Base-by-base conservation (phyloP, 2,329 filamentous ascomycete genomes). In the Neofusicoccum laricinum region DNA sequence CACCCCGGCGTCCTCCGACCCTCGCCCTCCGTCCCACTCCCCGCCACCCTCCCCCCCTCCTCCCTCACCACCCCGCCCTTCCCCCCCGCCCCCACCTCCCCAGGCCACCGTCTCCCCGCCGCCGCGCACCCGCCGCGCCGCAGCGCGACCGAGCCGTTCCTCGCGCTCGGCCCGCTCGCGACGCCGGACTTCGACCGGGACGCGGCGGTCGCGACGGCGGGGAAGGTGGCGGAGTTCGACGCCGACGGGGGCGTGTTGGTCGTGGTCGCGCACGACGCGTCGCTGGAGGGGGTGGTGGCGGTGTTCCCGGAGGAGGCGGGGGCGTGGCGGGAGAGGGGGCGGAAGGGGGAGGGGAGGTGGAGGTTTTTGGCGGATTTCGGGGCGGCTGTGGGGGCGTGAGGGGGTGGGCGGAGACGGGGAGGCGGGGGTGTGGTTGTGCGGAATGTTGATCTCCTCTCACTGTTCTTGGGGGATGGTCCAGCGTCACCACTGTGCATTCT, bases 201-300 rank as follows among this genome's bases (percentile, higher is more conserved):
- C 2, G n/a, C 14, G 41, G 70, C 70, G 12, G 63, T 64, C 21
- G 65, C 69, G 8, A 72, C 67, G 7, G 65, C 68, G 3, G 64
- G 61, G 5, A 66, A 65, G 65, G 46, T 71, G 64, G 67, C 72
- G 49, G 66, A 67, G 32, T 67, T 72, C 5, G 71, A 72, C 40
- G 68, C 64, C n/a, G 63, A 68, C 43, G 66, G 69, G 8, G 58
- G 68, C 11, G 64, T 73, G 0, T 69, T 73, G 14, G 69, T 72
- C 2, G 65, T 70, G 32, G 68, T 73, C 30, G 69, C 71, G 36
- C 71, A 73, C 62, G 71, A 73, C 59, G 65, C 66, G 10, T 69
- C 68, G 15, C 63, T 73, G 3, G 59, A 65, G 48, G 69, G 70
- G 63, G 68, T 68, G 4, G 66, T 72, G 6, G 66, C 69, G 2